Base-by-base conservation (phyloP, 805 yeast genomes). In the Komagataella populi region DNA sequence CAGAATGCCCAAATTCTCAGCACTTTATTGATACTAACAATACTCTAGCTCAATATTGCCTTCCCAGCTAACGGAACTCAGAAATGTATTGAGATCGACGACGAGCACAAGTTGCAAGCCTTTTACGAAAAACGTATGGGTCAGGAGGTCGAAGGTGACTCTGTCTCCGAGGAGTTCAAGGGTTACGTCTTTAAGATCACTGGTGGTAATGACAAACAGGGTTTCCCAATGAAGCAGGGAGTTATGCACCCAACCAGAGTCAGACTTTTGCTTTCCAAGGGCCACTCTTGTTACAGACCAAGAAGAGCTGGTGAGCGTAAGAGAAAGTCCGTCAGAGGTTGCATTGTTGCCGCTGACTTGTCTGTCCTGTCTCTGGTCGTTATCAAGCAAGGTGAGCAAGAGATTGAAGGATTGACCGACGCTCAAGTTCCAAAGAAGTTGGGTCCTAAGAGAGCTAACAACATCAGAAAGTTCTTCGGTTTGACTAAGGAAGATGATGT, bases 151-250 rank as follows among this genome's bases (percentile, higher is more conserved):
- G 96, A 89, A 71, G 99, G 98, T 77, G 99, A 93, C 76, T 75
- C 88, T 60, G 86, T 93, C 67, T 95, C 96, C 70, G 98, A 93
- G 69, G 99, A 95, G 80, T 88, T 91, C 91, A 91, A 89, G 78
- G 99, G 99, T 70, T 93, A 93, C 89, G 75, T 88, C 71, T 90
- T 93, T 87, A 95, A 85, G 82, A 90, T 93, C 75, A 77, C 97
- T 67, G 99, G 99, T 73, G 99, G 99, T 84, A 93, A 93, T 86
- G 99, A 93, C 81, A 93, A 93, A 81, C 99, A 93, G 82, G 99
- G 99, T 81, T 93, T 93, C 96, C 98, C 99, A 79, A 93, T 95
- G 99, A 93, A 90, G 79, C 99, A 95, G 80, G 99, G 99, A 85
- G 99, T 93, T 62, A 80, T 93, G 83, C 93, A 88, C 81, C 98